Evolutionary conservation across 2,329 filamentous ascomycete genomes (phyloP).

Genomic region (Cryphonectria radicalis): DNA sequence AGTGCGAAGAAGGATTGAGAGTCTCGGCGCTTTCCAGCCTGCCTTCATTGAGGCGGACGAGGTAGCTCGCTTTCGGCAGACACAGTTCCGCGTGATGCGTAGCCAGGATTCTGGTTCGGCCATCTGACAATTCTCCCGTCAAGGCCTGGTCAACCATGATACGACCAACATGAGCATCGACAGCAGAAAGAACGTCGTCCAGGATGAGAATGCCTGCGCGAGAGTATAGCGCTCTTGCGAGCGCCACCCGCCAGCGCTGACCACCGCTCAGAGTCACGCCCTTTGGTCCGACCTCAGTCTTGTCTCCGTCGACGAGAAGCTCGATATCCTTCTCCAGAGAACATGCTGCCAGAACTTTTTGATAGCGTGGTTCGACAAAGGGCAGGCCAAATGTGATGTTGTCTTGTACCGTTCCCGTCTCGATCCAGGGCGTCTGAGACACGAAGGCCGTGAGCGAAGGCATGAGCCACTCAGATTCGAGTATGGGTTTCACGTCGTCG

Average conservation of each 20-base stretch:
- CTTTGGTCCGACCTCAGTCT: slow-evolving; percentile 48
- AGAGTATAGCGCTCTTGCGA: slow-evolving; percentile 52
- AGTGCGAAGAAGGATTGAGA: slow-evolving; percentile 27
- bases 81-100: slow-evolving; percentile 53
- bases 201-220: slow-evolving; percentile 49
- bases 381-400: slow-evolving; percentile 51
- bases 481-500: slow-evolving; percentile 32
- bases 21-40: slow-evolving; percentile 34
- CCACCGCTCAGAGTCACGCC: slow-evolving; percentile 51
- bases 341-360: slow-evolving; percentile 50
- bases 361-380: slow-evolving; percentile 47
- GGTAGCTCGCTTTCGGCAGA: slow-evolving; percentile 37
- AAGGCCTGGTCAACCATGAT: slow-evolving; percentile 57
- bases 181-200: slow-evolving; percentile 57
- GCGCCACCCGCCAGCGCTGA: slow-evolving; percentile 50
- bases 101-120: slow-evolving; percentile 66
- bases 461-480: slow-evolving; percentile 40
- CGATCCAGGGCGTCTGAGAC: slow-evolving; percentile 53
- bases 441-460: slow-evolving; percentile 48
- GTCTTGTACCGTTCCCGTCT: slow-evolving; percentile 48
- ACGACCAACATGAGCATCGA: slow-evolving; percentile 47
- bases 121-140: slow-evolving; percentile 52
- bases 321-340: slow-evolving; percentile 48
- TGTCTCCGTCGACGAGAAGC: slow-evolving; percentile 47
- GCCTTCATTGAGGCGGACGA: slow-evolving; percentile 38